A percentile compares a stretch with the other conserved stretches of the same genome.
Conservation (phyloP, 257 asterid species). For the Penstemon davidsonii region DNA sequence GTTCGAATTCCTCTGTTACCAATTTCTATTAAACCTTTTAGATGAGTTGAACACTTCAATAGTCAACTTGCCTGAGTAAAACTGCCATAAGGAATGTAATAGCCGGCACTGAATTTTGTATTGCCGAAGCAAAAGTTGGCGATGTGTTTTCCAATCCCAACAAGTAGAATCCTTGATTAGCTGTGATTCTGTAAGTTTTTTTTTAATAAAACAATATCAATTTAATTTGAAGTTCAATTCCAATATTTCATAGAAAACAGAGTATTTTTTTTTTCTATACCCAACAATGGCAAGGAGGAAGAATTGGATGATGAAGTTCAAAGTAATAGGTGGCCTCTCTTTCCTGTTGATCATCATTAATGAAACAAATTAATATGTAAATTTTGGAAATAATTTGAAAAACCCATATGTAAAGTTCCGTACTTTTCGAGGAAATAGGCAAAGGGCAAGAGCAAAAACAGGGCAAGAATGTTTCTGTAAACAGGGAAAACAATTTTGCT, state of each 20-base stretch:
- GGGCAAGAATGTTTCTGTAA: constrained; percentile 86
- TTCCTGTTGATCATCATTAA: constrained; percentile 59
- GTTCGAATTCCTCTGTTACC: too few relatives aligned
- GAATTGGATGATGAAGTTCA: constrained; percentile 71
- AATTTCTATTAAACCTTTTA: too few relatives aligned
- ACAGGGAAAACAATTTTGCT: constrained; percentile 97
- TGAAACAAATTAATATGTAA: background rate
- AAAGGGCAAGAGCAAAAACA: constrained; percentile 84
- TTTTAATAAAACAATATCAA: background rate
- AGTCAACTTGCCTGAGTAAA: constrained; percentile 58
- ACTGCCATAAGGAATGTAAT: constrained; percentile 93
- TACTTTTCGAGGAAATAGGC: constrained; percentile 97
- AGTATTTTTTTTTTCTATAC: constrained; percentile 33
- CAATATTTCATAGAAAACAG: background rate
- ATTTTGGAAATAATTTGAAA: background rate
- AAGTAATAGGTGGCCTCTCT: constrained; percentile 78
- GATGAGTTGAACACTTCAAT: too few relatives aligned
- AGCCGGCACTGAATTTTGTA: constrained; percentile 97
- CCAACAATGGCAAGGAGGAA: constrained; percentile 93
- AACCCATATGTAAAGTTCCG: background rate
- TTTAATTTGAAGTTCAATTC: background rate
- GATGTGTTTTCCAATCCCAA: constrained; percentile 94
- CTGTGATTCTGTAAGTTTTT: constrained; percentile 64
- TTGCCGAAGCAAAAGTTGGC: constrained; percentile 96
- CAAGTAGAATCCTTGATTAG: constrained; percentile 93